A percentile compares a stretch with the other conserved stretches of the same genome.
These are phyloP conservation scores for Aspergillus sp. DNA, from an alignment of 2,329 filamentous ascomycete genomes.

Conservation along the genomic window DNA sequence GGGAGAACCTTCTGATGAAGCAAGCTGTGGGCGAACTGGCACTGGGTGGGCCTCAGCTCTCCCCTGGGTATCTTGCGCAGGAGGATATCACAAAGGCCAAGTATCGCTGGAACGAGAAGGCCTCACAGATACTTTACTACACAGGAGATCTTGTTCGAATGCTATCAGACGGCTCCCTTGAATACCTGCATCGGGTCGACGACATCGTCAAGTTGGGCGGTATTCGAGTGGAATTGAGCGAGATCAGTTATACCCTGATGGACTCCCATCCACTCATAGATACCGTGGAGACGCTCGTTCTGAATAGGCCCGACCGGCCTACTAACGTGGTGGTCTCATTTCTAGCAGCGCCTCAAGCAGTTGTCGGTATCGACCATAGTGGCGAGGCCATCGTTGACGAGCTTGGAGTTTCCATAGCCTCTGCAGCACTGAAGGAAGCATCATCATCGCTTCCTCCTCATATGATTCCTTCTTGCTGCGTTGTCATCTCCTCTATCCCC, in stretches of 20 bases:
- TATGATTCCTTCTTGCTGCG: conserved; percentile 35
- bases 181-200: conserved; percentile 28
- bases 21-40: conserved; percentile 30
- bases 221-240: conserved; percentile 29
- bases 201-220: conserved; percentile 29
- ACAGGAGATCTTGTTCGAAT: conserved; percentile 35
- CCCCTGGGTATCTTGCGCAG: conserved; percentile 30
- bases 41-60: conserved; percentile 30
- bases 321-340: conserved; percentile 36
- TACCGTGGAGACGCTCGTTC: conserved; percentile 32
- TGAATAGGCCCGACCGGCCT: conserved; percentile 32
- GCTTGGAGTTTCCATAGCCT: conserved; percentile 5
- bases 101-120: conserved; percentile 31
- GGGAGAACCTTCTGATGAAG: conserved; percentile 24
- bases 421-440: conserved; percentile 18
- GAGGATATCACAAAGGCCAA: conserved; percentile 29
- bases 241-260: conserved; percentile 34
- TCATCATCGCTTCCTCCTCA: conserved; percentile 30
- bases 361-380: neutral
- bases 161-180: conserved; percentile 25
- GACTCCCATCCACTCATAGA: conserved; percentile 30
- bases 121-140: conserved; percentile 28
- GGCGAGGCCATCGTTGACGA: neutral
- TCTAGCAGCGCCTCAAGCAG: conserved; percentile 25
- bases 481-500: conserved; percentile 31